Evolutionary conservation across 2,329 filamentous ascomycete genomes (phyloP), one percentile per base, ranked within the genome.

Genomic region (Penicillium sp.): DNA sequence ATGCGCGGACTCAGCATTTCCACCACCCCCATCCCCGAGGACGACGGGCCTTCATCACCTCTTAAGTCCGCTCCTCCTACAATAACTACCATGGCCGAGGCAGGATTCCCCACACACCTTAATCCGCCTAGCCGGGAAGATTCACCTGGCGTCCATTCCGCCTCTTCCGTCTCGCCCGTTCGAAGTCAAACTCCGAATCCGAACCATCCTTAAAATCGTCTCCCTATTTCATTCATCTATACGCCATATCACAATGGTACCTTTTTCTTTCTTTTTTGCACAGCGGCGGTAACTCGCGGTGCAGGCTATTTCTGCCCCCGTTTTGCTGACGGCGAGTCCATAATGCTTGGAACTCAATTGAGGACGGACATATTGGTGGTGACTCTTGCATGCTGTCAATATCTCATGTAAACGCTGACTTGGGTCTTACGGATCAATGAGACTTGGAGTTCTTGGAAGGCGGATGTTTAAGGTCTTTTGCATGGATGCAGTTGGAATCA

Each of bases 11-110:
- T 72, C 13, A 62, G 58, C 2, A 66, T 68, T 37, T 64, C 61
- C 47, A 69, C 69, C 4, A 51, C 63, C 3, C 66, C 63, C n/a
- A 58, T 71, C 7, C 63, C 59, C 15, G 68, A 70, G 30, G 57
- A 64, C 21, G 67, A 68, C 17, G 55, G 52, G 1, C 54, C 52
- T 1, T 41, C 57, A 2, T 63, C 66, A 6, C 67, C 67, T 2
- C 49, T 70, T 23, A 66, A 60, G 30, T 69, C 68, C 9, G 67
- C 68, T n/a, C 65, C 68, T 34, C 64, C 68, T 4, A 62, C 64
- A 7, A 58, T 69, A 17, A 58, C 54, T 12, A 54, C 63, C 4
- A 65, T 67, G 46, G 58, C 61, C 10, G 67, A 69, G 33, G 45
- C 59, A 13, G 63, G 61, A 37, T 54, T 67, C 34, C 49, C 60